Percentiles rank a stretch among this genome's conserved stretches.
Conservation (phyloP, 2,329 filamentous ascomycete species). For the Cryphonectria nitschkei region DNA sequence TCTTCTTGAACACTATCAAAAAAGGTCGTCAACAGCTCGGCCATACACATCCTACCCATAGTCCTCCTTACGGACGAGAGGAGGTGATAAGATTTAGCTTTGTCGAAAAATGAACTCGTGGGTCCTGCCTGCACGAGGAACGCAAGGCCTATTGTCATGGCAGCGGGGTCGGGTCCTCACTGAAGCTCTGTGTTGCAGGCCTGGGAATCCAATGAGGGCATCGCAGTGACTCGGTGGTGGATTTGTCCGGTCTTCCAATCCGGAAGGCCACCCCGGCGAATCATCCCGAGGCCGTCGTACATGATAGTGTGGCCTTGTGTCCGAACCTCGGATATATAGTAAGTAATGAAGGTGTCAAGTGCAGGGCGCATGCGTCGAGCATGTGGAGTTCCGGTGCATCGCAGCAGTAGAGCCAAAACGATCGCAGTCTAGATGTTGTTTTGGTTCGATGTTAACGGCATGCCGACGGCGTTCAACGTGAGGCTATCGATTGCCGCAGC, state of each 20-base stretch:
- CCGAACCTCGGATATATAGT: not conserved
- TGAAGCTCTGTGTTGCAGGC: not conserved
- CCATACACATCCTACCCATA: not conserved
- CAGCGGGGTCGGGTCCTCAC: no score
- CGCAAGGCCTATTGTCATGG: no score
- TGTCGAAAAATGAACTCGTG: not conserved
- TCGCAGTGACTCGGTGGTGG: not conserved
- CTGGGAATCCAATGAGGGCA: not conserved
- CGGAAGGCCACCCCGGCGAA: not conserved
- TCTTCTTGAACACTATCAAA: not conserved
- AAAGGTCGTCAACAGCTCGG: not conserved
- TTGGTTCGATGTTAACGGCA: not conserved
- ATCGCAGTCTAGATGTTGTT: not conserved
- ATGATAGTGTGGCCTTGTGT: not conserved
- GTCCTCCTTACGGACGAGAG: not conserved
- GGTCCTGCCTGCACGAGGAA: not conserved
- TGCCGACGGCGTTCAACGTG: not conserved
- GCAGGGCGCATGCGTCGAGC: not conserved
- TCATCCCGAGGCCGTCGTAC: not conserved
- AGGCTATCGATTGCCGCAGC: not conserved
- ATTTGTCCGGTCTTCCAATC: not conserved
- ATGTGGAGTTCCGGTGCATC: not conserved
- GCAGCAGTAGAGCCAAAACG: not conserved
- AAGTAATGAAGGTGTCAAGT: not conserved
- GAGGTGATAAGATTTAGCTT: not conserved